Percentiles rank a stretch among this genome's conserved stretches.
These are phyloP conservation scores for Rhododendron griersonianum DNA, from an alignment of 148 eudicot genomes.

Conservation along the genomic window DNA sequence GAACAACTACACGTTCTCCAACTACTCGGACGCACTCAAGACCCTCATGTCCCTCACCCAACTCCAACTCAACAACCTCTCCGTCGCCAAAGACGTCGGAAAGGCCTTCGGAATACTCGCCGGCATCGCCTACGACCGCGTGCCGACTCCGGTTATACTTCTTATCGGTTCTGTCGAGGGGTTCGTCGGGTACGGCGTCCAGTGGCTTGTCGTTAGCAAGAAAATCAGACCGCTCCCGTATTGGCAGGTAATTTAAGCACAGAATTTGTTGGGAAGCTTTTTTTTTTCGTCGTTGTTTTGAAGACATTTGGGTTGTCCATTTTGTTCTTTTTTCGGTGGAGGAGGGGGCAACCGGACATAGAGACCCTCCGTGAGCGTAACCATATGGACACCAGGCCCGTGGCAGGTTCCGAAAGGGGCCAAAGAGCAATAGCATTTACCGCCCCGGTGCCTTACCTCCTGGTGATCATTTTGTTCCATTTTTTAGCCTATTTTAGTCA, in stretches of 20 bases:
- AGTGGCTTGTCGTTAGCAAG: conserved; percentile 67
- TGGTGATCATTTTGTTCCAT: too few species aligned
- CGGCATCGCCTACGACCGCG: conserved; percentile 53
- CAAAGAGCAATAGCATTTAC: too few species aligned
- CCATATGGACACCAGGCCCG: too few species aligned
- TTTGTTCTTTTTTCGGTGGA: too few species aligned
- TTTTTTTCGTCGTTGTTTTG: too few species aligned
- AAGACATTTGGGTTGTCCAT: too few species aligned
- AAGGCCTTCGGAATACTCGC: conserved; percentile 64
- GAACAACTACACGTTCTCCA: conserved; percentile 67
- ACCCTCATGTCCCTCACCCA: conserved; percentile 59
- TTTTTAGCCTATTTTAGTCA: too few species aligned
- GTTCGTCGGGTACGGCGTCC: conserved; percentile 61
- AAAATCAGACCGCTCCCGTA: conserved; percentile 50
- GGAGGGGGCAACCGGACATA: too few species aligned
- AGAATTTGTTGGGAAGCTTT: background rate
- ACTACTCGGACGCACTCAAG: conserved; percentile 61
- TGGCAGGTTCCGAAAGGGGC: fast-evolving
- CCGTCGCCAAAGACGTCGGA: conserved; percentile 74
- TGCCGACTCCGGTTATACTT: conserved; percentile 43
- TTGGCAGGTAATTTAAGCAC: conserved; percentile 43
- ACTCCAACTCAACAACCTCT: conserved; percentile 45
- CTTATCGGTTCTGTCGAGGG: conserved; percentile 62
- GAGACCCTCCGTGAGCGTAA: too few species aligned
- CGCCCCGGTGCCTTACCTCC: too few species aligned